Percentiles rank a stretch among this genome's conserved stretches.
Evolutionary conservation across 805 yeast genomes (phyloP).

Genomic region (Candida quercuum): DNA sequence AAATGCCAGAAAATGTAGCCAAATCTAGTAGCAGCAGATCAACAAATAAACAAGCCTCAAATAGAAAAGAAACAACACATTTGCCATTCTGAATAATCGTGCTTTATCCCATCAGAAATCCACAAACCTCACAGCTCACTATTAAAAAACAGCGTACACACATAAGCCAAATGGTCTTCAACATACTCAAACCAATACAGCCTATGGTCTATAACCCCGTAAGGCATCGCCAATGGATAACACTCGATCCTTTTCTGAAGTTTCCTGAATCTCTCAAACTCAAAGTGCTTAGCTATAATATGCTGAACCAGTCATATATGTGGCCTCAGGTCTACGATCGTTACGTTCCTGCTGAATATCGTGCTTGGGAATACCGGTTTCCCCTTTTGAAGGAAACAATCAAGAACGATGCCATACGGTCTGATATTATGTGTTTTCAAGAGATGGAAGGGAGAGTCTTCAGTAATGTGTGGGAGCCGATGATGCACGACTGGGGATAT

Average conservation of each 20-base stretch:
- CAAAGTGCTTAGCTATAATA: slow-evolving; percentile 38
- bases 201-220: slow-evolving; percentile 7
- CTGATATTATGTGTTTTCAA: slow-evolving; percentile 59
- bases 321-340: slow-evolving; percentile 53
- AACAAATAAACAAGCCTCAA: too few species aligned
- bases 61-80: too few species aligned
- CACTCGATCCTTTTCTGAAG: background rate
- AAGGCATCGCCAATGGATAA: slow-evolving; percentile 18
- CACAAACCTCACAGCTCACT: too few species aligned
- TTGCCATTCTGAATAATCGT: too few species aligned
- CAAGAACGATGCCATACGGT: slow-evolving; percentile 27
- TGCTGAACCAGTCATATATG: slow-evolving; percentile 49
- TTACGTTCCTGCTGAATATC: slow-evolving; percentile 41
- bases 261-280: slow-evolving; percentile 9
- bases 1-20: background rate
- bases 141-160: background rate
- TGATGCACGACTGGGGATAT: slow-evolving; percentile 31
- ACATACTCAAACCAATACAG: too few species aligned
- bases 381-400: slow-evolving; percentile 33
- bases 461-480: slow-evolving; percentile 32
- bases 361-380: slow-evolving; percentile 47
- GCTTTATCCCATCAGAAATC: too few species aligned
- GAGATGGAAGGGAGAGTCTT: slow-evolving; percentile 44
- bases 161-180: background rate
- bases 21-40: background rate